Evolutionary conservation across 75 land plant genomes (phyloP), one percentile per base, ranked within the genome.

Genomic region (Cupressus sempervirens): DNA sequence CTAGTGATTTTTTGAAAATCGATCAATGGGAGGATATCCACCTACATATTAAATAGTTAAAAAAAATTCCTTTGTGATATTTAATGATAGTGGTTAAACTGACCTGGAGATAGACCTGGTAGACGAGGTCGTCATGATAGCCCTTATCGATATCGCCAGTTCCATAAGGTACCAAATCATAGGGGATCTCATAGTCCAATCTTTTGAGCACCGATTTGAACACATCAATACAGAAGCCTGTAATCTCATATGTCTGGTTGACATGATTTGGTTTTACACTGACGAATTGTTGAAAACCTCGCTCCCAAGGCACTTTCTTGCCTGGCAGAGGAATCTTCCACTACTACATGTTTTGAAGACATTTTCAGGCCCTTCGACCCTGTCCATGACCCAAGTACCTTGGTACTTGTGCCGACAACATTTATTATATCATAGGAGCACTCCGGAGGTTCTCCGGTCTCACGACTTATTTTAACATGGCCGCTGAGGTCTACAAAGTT

Each of bases 141-240:
- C 89, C 86, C 4, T 82, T 72, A 13, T 82, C 84, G n/a, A 70
- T 18, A 35, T 43, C 13, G 53, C 53, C 53, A 50, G 53, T 1
- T 50, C 15, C 53, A 50, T 50, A 50, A 13, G 53, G 53, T 67
- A 46, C 18, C 11, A 88, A 88, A 13, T 76, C 18, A 50, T 89
- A 87, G 16, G 72, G 67, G 29, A 86, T 13, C 29, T 46, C 16
- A 81, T 90, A 90, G 23, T 84, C 82, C 1, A 92, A 90, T 46
- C 53, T 35, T 23, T 72, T 86, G 40, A 85, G 74, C 38, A 86
- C 88, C 14, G 85, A 86, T 56, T 87, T 70, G 76, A 92, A 92
- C 4, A 92, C 77, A 77, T 65, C 68, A 65, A 65, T 65, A 26
- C 68, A 65, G 29, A 50, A 50, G 15, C 53, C 53, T 50, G 15